phyloP scores from a whole-genome alignment of 176 grass and related monocot species.

The Cenchrus americanus region DNA sequence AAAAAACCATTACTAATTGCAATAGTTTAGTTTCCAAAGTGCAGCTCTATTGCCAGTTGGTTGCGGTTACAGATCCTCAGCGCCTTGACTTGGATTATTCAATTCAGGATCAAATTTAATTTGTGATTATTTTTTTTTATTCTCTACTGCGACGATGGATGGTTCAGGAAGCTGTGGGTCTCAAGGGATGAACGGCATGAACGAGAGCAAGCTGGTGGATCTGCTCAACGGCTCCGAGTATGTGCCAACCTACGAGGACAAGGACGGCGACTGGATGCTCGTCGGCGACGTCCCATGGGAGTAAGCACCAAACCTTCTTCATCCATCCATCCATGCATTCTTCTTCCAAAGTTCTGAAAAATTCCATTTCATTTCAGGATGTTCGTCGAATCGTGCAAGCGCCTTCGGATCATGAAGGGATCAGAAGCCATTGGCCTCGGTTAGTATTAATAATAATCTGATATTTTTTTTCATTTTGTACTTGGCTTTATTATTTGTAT shows the following conservation, averaged over 20 bases:
- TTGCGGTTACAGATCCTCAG: neutral
- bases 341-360: no score
- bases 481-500: neutral
- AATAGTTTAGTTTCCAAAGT: neutral
- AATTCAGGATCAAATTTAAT: neutral
- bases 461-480: neutral
- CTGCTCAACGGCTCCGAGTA: conserved; percentile 80
- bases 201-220: conserved; percentile 75
- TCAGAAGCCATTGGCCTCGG: conserved; percentile 97
- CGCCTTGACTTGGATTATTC: neutral
- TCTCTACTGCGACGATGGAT: neutral
- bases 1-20: neutral
- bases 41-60: no score
- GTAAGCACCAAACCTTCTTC: conserved; percentile 50
- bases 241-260: conserved; percentile 91
- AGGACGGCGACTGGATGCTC: conserved; percentile 98
- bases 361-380: conserved; percentile 56
- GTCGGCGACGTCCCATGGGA: conserved; percentile 95
- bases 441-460: conserved; percentile 35
- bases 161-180: conserved; percentile 64
- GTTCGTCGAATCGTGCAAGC: conserved; percentile 98
- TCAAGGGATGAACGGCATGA: conserved; percentile 70
- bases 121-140: neutral
- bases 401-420: conserved; percentile 96
- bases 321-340: no score